These are phyloP conservation scores for Haberlea rhodopensis DNA, from an alignment of 257 asterid species.

Conservation along the genomic window DNA sequence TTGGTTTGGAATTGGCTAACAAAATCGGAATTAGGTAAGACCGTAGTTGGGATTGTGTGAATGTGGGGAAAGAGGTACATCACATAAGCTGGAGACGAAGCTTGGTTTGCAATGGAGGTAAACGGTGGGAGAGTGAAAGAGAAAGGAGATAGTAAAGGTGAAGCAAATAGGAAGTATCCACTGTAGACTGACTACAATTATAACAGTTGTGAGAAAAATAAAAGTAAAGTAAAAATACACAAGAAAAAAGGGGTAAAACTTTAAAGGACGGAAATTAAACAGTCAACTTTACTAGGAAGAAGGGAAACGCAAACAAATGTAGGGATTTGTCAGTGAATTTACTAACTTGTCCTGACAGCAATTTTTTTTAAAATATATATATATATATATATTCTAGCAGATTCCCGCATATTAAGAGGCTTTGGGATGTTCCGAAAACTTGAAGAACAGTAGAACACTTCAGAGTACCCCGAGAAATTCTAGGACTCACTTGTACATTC, in stretches of 20 bases:
- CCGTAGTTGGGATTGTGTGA: not conserved
- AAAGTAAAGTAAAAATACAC: no score
- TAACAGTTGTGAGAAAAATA: no score
- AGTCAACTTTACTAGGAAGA: not conserved
- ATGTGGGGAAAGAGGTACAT: not conserved
- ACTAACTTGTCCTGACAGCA: not conserved
- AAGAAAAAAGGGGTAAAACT: no score
- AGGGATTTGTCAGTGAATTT: not conserved
- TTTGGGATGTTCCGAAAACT: no score
- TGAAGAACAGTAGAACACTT: no score
- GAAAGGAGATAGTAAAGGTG: not conserved
- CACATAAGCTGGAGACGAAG: not conserved
- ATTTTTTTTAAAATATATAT: no score
- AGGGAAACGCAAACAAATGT: not conserved
- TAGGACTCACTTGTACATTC: no score
- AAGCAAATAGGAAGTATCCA: not conserved
- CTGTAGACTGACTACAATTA: not conserved
- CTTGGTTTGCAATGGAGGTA: not conserved
- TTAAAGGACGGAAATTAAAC: not conserved
- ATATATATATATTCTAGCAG: no score
- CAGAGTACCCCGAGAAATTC: no score
- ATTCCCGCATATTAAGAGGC: no score
- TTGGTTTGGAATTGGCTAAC: not conserved
- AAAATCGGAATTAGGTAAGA: not conserved
- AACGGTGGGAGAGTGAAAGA: not conserved